Evolutionary conservation across 208 protist species (phyloP).

Genomic region (Crithidia brevicula): DNA sequence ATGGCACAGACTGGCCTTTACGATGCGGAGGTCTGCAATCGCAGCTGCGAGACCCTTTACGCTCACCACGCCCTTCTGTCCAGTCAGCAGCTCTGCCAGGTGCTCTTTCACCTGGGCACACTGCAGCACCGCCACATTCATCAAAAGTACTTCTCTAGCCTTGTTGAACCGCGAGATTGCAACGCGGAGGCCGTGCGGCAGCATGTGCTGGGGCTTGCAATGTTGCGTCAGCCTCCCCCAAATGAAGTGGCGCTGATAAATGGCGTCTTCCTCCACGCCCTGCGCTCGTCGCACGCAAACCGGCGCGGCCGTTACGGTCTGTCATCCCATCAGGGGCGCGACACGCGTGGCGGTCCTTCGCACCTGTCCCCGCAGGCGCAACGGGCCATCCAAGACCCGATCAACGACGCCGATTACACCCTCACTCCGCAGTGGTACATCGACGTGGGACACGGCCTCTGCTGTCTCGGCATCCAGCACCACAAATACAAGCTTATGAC

Average conservation of each 20-base stretch:
- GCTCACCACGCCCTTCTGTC: slow-evolving; percentile 67
- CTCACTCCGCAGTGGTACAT: slow-evolving; percentile 78
- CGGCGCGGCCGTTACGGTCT: not conserved
- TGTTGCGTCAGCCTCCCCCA: slow-evolving; percentile 78
- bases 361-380: slow-evolving; percentile 4
- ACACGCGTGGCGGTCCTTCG: not conserved
- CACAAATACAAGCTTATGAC: slow-evolving; percentile 85
- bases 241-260: slow-evolving; percentile 63
- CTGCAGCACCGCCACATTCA: slow-evolving; percentile 88
- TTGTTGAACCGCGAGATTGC: slow-evolving; percentile 67
- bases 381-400: slow-evolving; percentile 20
- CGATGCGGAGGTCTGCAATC: slow-evolving; percentile 80
- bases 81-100: slow-evolving; percentile 79
- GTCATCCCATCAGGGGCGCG: not conserved
- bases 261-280: slow-evolving; percentile 83
- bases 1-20: slow-evolving; percentile 84
- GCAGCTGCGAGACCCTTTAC: slow-evolving; percentile 79
- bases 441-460: slow-evolving; percentile 75
- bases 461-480: slow-evolving; percentile 70
- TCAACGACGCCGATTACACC: slow-evolving; percentile 42
- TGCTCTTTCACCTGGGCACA: slow-evolving; percentile 80
- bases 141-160: slow-evolving; percentile 78
- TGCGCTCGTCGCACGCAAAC: slow-evolving; percentile 39
- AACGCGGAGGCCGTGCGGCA: slow-evolving; percentile 65
- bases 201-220: slow-evolving; percentile 78